Percentiles rank a stretch among this genome's conserved stretches.
These are phyloP conservation scores for Colletotrichum cereale DNA, from an alignment of 2,329 filamentous ascomycete genomes.

Conservation along the genomic window DNA sequence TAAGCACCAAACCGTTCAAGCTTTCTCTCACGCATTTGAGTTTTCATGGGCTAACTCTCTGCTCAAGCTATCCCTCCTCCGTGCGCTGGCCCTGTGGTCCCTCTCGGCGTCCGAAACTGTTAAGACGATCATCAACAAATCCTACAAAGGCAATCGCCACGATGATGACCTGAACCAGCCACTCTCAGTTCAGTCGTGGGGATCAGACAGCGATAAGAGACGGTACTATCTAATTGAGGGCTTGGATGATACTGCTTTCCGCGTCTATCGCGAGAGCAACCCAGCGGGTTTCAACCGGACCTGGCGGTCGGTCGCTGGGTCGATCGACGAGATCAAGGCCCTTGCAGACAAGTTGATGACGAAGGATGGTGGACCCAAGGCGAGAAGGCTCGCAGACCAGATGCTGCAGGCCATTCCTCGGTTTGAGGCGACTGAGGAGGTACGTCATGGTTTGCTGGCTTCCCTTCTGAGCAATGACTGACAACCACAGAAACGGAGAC, in stretches of 20 bases:
- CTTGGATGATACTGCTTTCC: conserved; percentile 91
- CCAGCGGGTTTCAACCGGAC: conserved; percentile 79
- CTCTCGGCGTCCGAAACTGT: conserved; percentile 89
- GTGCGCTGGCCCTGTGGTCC: conserved; percentile 88
- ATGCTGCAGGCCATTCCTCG: conserved; percentile 85
- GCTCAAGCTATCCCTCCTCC: conserved; percentile 82
- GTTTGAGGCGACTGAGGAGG: conserved; percentile 94
- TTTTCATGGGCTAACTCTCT: not conserved
- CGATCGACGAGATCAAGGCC: conserved; percentile 84
- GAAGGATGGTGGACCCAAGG: conserved; percentile 84
- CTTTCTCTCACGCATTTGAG: not conserved
- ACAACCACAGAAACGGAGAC: conserved; percentile 80
- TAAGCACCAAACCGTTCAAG: conserved; percentile 57
- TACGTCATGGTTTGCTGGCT: conserved; percentile 50
- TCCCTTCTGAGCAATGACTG: conserved; percentile 12
- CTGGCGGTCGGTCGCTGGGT: conserved; percentile 94
- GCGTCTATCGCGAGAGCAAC: conserved; percentile 94
- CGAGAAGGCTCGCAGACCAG: conserved; percentile 80
- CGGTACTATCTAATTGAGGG: conserved; percentile 96
- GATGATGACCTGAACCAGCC: conserved; percentile 86
- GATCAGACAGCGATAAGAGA: conserved; percentile 88
- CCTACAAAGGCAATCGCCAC: conserved; percentile 89
- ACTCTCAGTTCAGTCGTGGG: conserved; percentile 91
- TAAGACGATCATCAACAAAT: conserved; percentile 84
- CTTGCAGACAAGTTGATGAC: conserved; percentile 82